Evolutionary conservation across 495 filamentous ascomycete genomes (phyloP).

Genomic region (Penicillium coprophilum): DNA sequence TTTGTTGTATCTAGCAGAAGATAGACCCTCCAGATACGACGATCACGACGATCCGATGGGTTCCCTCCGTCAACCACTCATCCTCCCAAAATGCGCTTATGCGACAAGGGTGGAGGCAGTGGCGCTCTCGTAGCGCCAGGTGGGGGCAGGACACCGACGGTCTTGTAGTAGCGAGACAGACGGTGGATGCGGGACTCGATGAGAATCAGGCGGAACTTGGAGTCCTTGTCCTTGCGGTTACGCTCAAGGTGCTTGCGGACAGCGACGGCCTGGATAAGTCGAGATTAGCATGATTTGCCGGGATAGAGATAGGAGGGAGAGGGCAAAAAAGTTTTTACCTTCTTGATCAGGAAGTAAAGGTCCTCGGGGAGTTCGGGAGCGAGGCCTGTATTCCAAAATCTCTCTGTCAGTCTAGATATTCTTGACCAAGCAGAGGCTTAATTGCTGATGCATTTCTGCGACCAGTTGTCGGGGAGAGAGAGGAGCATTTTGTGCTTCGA

Average conservation of each 20-base stretch:
- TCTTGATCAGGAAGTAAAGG: slow-evolving; percentile 99
- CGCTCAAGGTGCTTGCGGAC: slow-evolving; percentile 99
- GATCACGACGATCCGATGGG: slow-evolving; percentile 15
- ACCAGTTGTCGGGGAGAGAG: slow-evolving; percentile 23
- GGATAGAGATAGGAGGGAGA: background rate
- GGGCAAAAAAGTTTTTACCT: slow-evolving; percentile 55
- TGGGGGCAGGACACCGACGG: slow-evolving; percentile 94
- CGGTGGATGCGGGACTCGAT: slow-evolving; percentile 99
- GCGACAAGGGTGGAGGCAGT: slow-evolving; percentile 57
- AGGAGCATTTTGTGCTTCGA: slow-evolving; percentile 14
- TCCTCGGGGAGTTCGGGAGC: slow-evolving; percentile 97
- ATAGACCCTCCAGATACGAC: slow-evolving; percentile 15
- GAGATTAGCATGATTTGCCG: slow-evolving; percentile 6
- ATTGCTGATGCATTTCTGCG: slow-evolving; percentile 33
- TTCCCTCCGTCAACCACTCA: slow-evolving; percentile 26
- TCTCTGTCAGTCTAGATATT: slow-evolving; percentile 80
- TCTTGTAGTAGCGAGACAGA: slow-evolving; percentile 97
- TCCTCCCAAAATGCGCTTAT: slow-evolving; percentile 35
- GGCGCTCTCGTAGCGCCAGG: slow-evolving; percentile 91
- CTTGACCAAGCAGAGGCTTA: slow-evolving; percentile 93
- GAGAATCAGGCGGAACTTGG: slow-evolving; percentile 99
- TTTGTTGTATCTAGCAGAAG: slow-evolving; percentile 32
- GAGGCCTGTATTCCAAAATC: slow-evolving; percentile 78
- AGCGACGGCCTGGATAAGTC: slow-evolving; percentile 70
- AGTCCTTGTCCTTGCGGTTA: slow-evolving; percentile 99